Evolutionary conservation across 495 filamentous ascomycete species (phyloP).

Genomic region (Pyrenopolyporus hunteri): DNA sequence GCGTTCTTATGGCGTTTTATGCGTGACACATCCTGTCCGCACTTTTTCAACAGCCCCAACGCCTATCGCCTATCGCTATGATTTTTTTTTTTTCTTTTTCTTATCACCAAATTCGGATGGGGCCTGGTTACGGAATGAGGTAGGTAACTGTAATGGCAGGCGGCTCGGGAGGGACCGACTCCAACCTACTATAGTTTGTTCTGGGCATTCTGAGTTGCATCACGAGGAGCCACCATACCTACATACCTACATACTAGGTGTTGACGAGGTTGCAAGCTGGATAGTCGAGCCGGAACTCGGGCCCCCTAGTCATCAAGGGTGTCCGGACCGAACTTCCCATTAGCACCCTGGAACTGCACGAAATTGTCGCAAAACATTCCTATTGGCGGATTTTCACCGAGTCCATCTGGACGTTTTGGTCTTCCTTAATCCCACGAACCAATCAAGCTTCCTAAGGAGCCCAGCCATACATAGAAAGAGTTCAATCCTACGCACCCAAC

Average conservation of each 20-base stretch:
- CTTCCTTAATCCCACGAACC: slow-evolving; percentile 34
- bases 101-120: slow-evolving; percentile 3
- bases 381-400: slow-evolving; percentile 24
- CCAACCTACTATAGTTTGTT: background rate
- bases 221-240: slow-evolving; percentile 4
- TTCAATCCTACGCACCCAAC: slow-evolving; percentile 8
- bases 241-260: too few species aligned
- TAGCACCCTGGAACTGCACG: slow-evolving; percentile 26
- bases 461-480: slow-evolving; percentile 12
- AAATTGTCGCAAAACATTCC: slow-evolving; percentile 33
- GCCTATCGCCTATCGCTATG: too few species aligned
- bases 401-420: background rate
- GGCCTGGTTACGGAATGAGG: background rate
- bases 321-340: slow-evolving; percentile 37
- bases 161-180: slow-evolving; percentile 6
- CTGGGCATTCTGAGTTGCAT: slow-evolving; percentile 6
- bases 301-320: slow-evolving; percentile 21
- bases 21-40: background rate
- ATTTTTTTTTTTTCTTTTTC: background rate
- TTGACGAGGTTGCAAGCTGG: slow-evolving; percentile 23
- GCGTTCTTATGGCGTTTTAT: too few species aligned
- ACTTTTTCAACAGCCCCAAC: too few species aligned
- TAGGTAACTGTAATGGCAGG: background rate
- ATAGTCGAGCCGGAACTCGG: slow-evolving; percentile 32
- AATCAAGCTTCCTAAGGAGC: slow-evolving; percentile 9